Percentiles rank a stretch among this genome's conserved stretches.
Evolutionary conservation across 148 eudicot species (phyloP).

Genomic region (Nyssa sinensis): DNA sequence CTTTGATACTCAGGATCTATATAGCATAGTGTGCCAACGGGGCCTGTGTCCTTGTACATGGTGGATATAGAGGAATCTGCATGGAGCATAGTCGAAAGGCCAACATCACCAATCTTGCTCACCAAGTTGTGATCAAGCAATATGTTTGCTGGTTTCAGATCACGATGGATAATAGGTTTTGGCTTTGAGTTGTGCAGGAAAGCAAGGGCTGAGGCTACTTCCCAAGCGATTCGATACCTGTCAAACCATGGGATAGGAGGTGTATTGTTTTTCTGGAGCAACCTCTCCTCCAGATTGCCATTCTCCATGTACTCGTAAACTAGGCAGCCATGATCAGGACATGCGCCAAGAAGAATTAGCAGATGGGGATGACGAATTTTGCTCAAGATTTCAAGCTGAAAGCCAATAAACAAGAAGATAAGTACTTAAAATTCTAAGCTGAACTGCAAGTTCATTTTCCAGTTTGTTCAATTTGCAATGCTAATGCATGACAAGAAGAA

Average conservation of each 20-base stretch:
- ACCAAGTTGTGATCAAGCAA: conserved; percentile 73
- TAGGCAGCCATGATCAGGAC: conserved; percentile 67
- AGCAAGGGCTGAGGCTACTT: conserved; percentile 81
- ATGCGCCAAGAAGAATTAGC: conserved; percentile 80
- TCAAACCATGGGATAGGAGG: conserved; percentile 77
- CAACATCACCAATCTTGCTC: conserved; percentile 94
- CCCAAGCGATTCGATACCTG: conserved; percentile 80
- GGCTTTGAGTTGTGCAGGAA: conserved; percentile 82
- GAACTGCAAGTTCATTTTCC: neutral
- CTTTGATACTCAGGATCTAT: conserved; percentile 95
- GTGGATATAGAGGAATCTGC: conserved; percentile 35
- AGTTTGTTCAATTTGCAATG: neutral
- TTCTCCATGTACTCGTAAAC: conserved; percentile 93
- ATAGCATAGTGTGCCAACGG: conserved; percentile 80
- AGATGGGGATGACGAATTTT: conserved; percentile 77
- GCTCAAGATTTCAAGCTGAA: conserved; percentile 78
- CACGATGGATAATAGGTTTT: conserved; percentile 71
- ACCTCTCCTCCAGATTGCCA: conserved; percentile 71
- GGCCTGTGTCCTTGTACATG: conserved; percentile 59
- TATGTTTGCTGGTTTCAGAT: conserved; percentile 83
- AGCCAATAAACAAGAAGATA: conserved; percentile 9
- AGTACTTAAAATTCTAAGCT: neutral
- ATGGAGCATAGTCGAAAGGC: conserved; percentile 66
- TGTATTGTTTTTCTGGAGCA: conserved; percentile 48
- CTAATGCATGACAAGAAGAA: neutral